phyloP scores from a whole-genome alignment of 805 yeast species.

The Ogataea siamensis region DNA sequence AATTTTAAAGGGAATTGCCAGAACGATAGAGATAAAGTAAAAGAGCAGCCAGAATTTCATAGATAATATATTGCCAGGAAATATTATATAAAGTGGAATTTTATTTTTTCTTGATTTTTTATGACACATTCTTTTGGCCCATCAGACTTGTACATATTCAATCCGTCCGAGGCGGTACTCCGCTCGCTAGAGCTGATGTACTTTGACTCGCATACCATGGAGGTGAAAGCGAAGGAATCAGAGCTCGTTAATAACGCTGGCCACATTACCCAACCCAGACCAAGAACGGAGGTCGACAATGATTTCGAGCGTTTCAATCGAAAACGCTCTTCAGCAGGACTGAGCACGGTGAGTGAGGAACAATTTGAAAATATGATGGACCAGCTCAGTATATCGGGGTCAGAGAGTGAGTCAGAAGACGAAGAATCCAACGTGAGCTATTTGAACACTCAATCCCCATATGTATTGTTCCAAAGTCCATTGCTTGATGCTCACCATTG shows the following conservation, averaged over 20 bases:
- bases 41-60: background rate
- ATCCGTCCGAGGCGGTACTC: slow-evolving; percentile 39
- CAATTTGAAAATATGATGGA: slow-evolving; percentile 58
- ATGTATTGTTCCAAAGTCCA: slow-evolving; percentile 52
- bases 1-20: slow-evolving; percentile 8
- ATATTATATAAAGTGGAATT: background rate
- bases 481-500: slow-evolving; percentile 45
- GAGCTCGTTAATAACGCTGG: slow-evolving; percentile 1
- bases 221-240: slow-evolving; percentile 25
- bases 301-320: slow-evolving; percentile 42
- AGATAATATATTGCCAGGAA: background rate
- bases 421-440: slow-evolving; percentile 43
- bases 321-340: slow-evolving; percentile 48
- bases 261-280: slow-evolving; percentile 17
- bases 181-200: slow-evolving; percentile 49
- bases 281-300: slow-evolving; percentile 7
- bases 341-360: slow-evolving; percentile 47
- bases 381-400: slow-evolving; percentile 58
- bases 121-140: slow-evolving; percentile 5
- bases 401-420: slow-evolving; percentile 42
- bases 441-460: slow-evolving; percentile 70
- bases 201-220: slow-evolving; percentile 51
- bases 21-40: background rate
- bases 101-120: slow-evolving; percentile 2
- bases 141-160: slow-evolving; percentile 48